These are phyloP conservation scores for Amaranthus tricolor DNA, from an alignment of 179 eudicot genomes.

Conservation along the genomic window DNA sequence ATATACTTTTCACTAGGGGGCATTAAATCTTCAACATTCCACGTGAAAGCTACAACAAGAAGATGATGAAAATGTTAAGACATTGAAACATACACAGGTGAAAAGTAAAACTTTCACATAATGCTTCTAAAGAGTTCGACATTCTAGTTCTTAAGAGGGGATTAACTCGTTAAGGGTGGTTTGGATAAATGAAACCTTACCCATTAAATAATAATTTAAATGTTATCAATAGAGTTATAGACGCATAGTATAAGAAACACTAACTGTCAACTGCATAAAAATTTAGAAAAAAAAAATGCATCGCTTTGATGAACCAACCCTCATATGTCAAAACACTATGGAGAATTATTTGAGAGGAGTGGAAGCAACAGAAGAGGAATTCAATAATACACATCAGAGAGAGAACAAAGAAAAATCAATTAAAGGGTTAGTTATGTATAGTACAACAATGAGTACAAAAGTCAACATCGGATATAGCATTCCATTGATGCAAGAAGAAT, in stretches of 20 bases:
- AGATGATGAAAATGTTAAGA: not conserved
- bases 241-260: not conserved
- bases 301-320: not conserved
- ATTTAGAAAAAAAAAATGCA: not conserved
- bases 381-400: not conserved
- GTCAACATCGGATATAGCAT: not conserved
- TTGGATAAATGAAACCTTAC: not conserved
- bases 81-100: constrained; percentile 13
- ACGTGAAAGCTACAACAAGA: constrained; percentile 67
- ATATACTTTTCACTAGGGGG: constrained; percentile 79
- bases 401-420: not conserved
- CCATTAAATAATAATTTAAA: not conserved
- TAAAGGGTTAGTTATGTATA: not conserved
- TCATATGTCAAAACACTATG: not conserved
- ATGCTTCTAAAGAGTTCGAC: not conserved
- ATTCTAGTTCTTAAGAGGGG: not conserved
- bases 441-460: not conserved
- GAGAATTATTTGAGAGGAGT: not conserved
- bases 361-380: not conserved
- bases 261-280: not conserved
- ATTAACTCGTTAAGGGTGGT: not conserved
- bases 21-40: constrained; percentile 83
- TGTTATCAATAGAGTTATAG: not conserved
- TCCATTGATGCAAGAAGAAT: not conserved
- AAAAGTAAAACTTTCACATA: constrained; percentile 2